Conservation (phyloP, 345 rosid genomes). For the Brassica rapa region DNA sequence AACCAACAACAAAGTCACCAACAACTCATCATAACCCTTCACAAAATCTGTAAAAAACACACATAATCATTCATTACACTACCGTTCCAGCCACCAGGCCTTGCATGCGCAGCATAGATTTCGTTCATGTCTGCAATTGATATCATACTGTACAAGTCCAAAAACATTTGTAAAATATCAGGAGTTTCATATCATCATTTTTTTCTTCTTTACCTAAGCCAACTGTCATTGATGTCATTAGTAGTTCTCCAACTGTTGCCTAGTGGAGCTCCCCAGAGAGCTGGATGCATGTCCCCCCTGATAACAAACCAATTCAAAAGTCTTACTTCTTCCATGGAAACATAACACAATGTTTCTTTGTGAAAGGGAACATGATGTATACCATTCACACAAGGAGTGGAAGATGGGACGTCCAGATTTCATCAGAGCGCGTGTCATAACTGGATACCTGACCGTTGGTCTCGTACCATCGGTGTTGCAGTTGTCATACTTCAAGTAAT, state of each 20-base stretch:
- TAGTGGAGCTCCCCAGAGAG: constrained; percentile 71
- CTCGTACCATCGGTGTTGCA: constrained; percentile 64
- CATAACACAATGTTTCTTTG: not conserved
- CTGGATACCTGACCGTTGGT: constrained; percentile 77
- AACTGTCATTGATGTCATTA: constrained; percentile 66
- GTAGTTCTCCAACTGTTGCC: constrained; percentile 99
- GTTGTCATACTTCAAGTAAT: constrained; percentile 92
- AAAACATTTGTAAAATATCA: not conserved
- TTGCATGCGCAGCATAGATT: constrained; percentile 73
- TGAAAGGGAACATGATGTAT: constrained; percentile 9
- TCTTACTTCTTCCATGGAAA: not conserved
- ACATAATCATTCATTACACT: not conserved
- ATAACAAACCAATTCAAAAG: not conserved
- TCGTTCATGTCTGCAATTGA: constrained; percentile 76
- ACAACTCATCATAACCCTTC: not conserved
- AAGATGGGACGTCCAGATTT: constrained; percentile 75
- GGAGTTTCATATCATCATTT: not conserved
- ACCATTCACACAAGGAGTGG: constrained; percentile 93
- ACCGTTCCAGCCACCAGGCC: constrained; percentile 99
- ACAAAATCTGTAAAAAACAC: not conserved
- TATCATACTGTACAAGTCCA: constrained; percentile 58
- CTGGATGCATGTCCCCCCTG: constrained; percentile 94
- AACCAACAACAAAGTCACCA: constrained; percentile 29
- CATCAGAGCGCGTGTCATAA: constrained; percentile 81
- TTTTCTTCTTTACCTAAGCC: constrained; percentile 56